These are phyloP conservation scores for Schwanniomyces pseudopolymorphus DNA, from an alignment of 805 yeast species.

Conservation along the genomic window DNA sequence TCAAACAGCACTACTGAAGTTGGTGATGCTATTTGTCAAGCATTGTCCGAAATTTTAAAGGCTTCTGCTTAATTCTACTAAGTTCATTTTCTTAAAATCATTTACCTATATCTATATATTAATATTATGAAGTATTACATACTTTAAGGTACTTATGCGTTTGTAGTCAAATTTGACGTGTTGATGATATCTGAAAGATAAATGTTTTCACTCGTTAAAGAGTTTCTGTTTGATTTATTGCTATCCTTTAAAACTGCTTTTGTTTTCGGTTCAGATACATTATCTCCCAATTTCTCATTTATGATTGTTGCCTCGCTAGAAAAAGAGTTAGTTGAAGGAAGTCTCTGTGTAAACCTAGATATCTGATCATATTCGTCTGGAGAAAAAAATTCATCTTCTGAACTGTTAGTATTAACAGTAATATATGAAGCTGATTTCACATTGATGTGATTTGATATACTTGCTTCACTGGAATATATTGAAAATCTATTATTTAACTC, in stretches of 20 bases:
- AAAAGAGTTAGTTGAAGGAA: conserved; percentile 7
- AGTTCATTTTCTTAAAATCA: neutral
- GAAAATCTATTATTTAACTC: neutral
- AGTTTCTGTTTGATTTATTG: neutral
- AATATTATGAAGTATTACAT: neutral
- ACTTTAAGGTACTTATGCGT: neutral
- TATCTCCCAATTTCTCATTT: conserved; percentile 7
- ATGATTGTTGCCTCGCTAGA: conserved; percentile 24
- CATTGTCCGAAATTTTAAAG: conserved; percentile 57
- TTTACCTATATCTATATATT: neutral
- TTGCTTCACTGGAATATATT: neutral
- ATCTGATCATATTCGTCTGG: conserved; percentile 21
- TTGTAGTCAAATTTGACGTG: neutral
- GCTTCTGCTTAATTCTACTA: conserved; percentile 7
- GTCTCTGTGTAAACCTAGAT: neutral
- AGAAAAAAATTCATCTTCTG: conserved; percentile 6
- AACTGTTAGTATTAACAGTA: neutral
- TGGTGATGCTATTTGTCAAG: conserved; percentile 87
- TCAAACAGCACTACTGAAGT: conserved; percentile 81
- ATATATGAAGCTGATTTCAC: neutral
- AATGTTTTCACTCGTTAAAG: conserved; percentile 13
- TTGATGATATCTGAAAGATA: conserved; percentile 26
- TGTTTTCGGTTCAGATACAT: neutral
- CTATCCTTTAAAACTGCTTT: too few relatives aligned
- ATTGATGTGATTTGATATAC: neutral